Evolutionary conservation across 2,329 filamentous ascomycete species (phyloP), one percentile per base, ranked within the genome.

Genomic region (Diaporthe destruens): DNA sequence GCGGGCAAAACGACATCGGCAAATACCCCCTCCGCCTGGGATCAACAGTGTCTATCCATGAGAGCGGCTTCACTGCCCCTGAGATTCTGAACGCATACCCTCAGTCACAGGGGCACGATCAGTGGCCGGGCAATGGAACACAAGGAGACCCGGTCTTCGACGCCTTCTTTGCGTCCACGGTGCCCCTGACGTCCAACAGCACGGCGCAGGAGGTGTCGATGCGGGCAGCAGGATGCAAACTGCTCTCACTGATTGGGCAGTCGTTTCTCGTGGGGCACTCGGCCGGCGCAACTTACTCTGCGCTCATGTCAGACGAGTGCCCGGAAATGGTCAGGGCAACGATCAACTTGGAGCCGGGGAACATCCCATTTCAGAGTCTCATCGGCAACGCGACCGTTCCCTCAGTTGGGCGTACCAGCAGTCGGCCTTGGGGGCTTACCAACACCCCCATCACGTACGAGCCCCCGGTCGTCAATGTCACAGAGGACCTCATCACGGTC

Each of bases 61-160:
- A 80, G 69, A 63, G 77, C 25, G 73, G 71, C 34, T 81, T 80
- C 70, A 81, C 78, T 6, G 77, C 77, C 9, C 67, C 67, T 16
- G 67, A 59, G 39, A 25, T 18, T 32, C 68, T 75, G 6, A 55
- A 77, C 67, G 25, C 74, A 2, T 80, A 77, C 74, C 80, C 82
- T 1, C 82, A 84, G 75, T 79, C 82, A 7, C 67, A 73, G 20
- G 75, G 81, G 6, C 82, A 84, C 63, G 83, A 80, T 11, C 81
- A 84, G 76, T 84, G 82, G 81, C 80, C 81, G 23, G 82, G 82
- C 25, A 76, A 77, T 8, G 81, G 80, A 3, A 68, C 78, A 20
- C 77, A 78, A 25, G 80, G 78, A 23, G 79, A 82, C 36, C 74
- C 79, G 1, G 71, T 72, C 0, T 78, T 80, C 16, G 79, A 81